phyloP scores from a whole-genome alignment of 169 alveolate species.

The Cryptosporidium muris region DNA sequence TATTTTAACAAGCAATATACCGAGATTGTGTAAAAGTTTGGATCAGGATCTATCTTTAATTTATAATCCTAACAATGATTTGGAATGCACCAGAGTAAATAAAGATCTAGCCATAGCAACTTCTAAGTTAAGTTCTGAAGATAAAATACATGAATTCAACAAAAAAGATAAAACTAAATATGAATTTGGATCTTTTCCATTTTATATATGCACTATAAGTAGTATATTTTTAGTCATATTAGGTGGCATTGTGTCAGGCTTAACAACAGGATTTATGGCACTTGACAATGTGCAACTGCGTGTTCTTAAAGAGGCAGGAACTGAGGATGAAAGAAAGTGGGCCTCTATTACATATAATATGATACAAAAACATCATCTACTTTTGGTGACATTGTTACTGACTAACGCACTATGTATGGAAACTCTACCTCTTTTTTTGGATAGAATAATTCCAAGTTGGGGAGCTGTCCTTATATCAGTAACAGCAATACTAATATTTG shows the following conservation, averaged over 20 bases:
- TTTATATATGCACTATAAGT: constrained; percentile 51
- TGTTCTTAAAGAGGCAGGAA: constrained; percentile 84
- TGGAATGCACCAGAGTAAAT: neutral
- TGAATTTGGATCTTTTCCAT: constrained; percentile 65
- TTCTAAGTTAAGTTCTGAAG: constrained; percentile 1
- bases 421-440: constrained; percentile 91
- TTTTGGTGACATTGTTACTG: constrained; percentile 88
- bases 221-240: constrained; percentile 77
- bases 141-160: neutral
- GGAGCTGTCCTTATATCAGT: constrained; percentile 86
- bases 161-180: constrained; percentile 37
- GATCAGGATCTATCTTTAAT: too few relatives aligned
- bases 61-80: too few relatives aligned
- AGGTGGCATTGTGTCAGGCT: constrained; percentile 89
- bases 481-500: constrained; percentile 86
- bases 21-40: too few relatives aligned
- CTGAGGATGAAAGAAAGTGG: constrained; percentile 78
- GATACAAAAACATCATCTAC: constrained; percentile 83
- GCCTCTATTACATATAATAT: constrained; percentile 81
- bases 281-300: constrained; percentile 87
- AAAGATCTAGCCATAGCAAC: constrained; percentile 1
- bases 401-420: constrained; percentile 91
- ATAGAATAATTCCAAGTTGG: constrained; percentile 85
- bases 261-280: constrained; percentile 92
- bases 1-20: too few relatives aligned